These are phyloP conservation scores for Xylariomycetidae sp. DNA, from an alignment of 2,329 filamentous ascomycete species.

Conservation along the genomic window DNA sequence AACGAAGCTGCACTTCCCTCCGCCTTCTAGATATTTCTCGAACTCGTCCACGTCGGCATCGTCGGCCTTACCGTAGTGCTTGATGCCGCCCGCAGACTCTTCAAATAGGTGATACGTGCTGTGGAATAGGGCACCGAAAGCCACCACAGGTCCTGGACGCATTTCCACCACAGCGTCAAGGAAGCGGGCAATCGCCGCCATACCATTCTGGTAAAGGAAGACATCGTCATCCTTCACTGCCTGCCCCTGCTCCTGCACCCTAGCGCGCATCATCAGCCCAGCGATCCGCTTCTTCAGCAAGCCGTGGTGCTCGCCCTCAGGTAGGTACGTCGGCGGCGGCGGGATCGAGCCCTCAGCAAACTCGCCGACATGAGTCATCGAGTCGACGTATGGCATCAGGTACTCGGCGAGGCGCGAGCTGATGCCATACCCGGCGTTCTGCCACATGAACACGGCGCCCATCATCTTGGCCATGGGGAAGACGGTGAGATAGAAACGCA, in stretches of 20 bases:
- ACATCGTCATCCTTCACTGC: conserved; percentile 36
- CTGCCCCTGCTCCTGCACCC: conserved; percentile 24
- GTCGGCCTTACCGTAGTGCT: conserved; percentile 43
- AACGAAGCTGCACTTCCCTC: conserved; percentile 38
- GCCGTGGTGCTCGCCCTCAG: conserved; percentile 32
- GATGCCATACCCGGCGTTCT: conserved; percentile 41
- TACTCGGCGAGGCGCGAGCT: conserved; percentile 40
- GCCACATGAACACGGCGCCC: conserved; percentile 40
- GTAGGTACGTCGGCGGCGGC: conserved; percentile 34
- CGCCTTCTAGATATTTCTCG: conserved; percentile 38
- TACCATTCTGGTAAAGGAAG: conserved; percentile 50
- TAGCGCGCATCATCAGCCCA: conserved; percentile 36
- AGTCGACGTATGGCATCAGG: conserved; percentile 33
- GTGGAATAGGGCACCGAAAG: conserved; percentile 49
- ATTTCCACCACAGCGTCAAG: conserved; percentile 33
- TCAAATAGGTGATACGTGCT: conserved; percentile 44
- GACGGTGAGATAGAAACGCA: conserved; percentile 40
- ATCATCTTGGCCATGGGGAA: conserved; percentile 32
- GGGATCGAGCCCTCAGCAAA: conserved; percentile 16
- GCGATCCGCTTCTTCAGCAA: conserved; percentile 36
- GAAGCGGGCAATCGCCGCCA: conserved; percentile 45
- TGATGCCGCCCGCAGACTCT: conserved; percentile 37
- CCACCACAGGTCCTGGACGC: conserved; percentile 31
- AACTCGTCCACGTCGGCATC: conserved; percentile 37
- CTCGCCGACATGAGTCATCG: conserved; percentile 28